These are phyloP conservation scores for Suillus subalutaceus DNA, from an alignment of 768 basidiomycete genomes.

Conservation along the genomic window DNA sequence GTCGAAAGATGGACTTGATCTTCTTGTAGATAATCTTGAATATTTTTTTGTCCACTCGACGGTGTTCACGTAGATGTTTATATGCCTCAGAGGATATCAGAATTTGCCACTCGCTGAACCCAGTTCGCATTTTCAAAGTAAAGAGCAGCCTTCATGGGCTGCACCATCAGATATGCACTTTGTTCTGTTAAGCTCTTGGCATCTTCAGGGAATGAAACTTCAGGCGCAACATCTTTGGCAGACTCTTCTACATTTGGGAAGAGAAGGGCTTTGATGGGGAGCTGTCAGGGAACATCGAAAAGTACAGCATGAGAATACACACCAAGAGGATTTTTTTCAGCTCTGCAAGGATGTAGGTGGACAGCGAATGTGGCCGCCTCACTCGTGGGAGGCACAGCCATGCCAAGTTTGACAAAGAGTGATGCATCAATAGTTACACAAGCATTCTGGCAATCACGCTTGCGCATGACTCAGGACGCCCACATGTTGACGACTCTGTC, in stretches of 20 bases:
- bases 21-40: conserved; percentile 66
- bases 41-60: conserved; percentile 44
- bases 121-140: conserved; percentile 60
- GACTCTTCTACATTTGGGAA: conserved; percentile 3
- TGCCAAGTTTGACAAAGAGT: conserved; percentile 34
- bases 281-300: neutral
- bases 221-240: neutral
- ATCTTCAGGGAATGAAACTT: neutral
- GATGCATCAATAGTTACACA: conserved; percentile 24
- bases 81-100: conserved; percentile 55
- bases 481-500: conserved; percentile 12
- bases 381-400: conserved; percentile 26
- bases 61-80: conserved; percentile 50
- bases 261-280: conserved; percentile 10
- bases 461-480: conserved; percentile 32
- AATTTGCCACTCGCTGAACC: conserved; percentile 68
- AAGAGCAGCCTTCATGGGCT: conserved; percentile 61
- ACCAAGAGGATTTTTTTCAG: conserved; percentile 37
- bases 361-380: conserved; percentile 22
- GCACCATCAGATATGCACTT: conserved; percentile 47
- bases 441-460: conserved; percentile 18
- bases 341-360: conserved; percentile 20
- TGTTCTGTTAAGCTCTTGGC: conserved; percentile 7
- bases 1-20: conserved; percentile 51
- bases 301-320: conserved; percentile 3